Evolutionary conservation across 805 yeast species (phyloP), one percentile per base, ranked within the genome.

Genomic region (Zygosaccharomyces bisporus): DNA sequence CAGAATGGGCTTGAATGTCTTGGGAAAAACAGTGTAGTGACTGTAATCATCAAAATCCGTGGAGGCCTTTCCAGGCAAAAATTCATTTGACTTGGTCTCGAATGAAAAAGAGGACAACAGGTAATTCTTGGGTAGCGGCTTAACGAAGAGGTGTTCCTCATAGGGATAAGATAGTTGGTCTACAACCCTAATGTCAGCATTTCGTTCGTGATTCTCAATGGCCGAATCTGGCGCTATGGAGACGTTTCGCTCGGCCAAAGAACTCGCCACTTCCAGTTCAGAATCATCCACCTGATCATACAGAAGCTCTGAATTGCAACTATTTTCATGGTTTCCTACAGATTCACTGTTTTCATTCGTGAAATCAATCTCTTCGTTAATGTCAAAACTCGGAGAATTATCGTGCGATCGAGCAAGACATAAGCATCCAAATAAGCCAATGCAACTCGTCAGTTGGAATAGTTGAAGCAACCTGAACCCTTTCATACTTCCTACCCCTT

Each of bases 1-100:
- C 10, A 93, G 59, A 2, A 91, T 73, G 21, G 95, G 93, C 3
- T 88, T 91, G 6, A 93, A 67, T 1, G 88, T 71, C 47, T 85
- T 77, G 0, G 99, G 97, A 55, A 93, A 90, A 13, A 77, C 74
- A 4, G 77, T 76, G 58, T 80, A 83, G 56, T 83, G 86, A 6
- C 65, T 60, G 41, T 57, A 64, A 13, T 55, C 50, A 34, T 52
- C 58, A 34, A 43, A 47, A 10, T 48, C 55, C 3, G 41, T 43
- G 4, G 59, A 51, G n/a, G 55, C 47, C 19, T 51, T 52, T 17
- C 60, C 53, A 49, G 62, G 44, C 64, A 42, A 47, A 39, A 57
- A 58, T 3, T 62, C 66, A 24, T 77, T 75, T 12, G 95, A 85
- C 43, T 73, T 70, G 39, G 83, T 61, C 29, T 77, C 70, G 67